Conservation (phyloP, 2,329 filamentous ascomycete genomes). For the Reticulascus tulasneorum region DNA sequence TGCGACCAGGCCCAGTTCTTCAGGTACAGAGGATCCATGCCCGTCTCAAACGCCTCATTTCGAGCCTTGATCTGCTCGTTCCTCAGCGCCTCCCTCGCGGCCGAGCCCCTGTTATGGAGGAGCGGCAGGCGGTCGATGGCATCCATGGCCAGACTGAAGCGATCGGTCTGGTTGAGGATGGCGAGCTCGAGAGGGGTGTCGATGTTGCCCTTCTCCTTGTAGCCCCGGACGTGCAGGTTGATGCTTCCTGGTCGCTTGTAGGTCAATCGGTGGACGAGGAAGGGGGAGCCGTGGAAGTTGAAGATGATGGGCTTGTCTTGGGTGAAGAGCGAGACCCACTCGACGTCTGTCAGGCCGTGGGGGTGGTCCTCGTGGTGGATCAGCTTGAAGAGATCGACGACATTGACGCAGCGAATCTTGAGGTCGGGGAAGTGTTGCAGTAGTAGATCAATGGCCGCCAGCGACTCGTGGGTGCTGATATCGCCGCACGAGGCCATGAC, state of each 20-base stretch:
- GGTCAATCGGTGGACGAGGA: conserved; percentile 72
- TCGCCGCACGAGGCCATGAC: conserved; percentile 76
- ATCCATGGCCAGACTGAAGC: conserved; percentile 72
- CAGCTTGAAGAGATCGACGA: conserved; percentile 77
- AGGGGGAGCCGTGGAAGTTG: conserved; percentile 83
- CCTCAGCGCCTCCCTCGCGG: conserved; percentile 59
- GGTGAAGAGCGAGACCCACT: conserved; percentile 70
- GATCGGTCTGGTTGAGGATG: conserved; percentile 72
- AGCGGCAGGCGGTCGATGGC: conserved; percentile 65
- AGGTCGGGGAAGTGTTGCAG: conserved; percentile 67
- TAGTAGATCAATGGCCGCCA: conserved; percentile 71
- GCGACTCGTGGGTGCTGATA: conserved; percentile 67
- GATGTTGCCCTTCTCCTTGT: conserved; percentile 81
- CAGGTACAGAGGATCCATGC: conserved; percentile 64
- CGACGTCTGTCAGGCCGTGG: conserved; percentile 63
- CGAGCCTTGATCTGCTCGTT: conserved; percentile 61
- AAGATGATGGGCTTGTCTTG: conserved; percentile 70
- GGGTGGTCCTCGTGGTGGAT: conserved; percentile 67
- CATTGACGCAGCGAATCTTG: conserved; percentile 76
- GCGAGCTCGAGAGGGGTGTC: conserved; percentile 76
- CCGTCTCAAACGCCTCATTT: conserved; percentile 64
- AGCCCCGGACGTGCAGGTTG: conserved; percentile 71
- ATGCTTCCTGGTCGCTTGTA: conserved; percentile 68
- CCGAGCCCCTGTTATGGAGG: conserved; percentile 60
- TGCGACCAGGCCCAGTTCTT: conserved; percentile 64